Conservation (phyloP, 2,329 filamentous ascomycete species). For the Pseudogymnoascus sp. region DNA sequence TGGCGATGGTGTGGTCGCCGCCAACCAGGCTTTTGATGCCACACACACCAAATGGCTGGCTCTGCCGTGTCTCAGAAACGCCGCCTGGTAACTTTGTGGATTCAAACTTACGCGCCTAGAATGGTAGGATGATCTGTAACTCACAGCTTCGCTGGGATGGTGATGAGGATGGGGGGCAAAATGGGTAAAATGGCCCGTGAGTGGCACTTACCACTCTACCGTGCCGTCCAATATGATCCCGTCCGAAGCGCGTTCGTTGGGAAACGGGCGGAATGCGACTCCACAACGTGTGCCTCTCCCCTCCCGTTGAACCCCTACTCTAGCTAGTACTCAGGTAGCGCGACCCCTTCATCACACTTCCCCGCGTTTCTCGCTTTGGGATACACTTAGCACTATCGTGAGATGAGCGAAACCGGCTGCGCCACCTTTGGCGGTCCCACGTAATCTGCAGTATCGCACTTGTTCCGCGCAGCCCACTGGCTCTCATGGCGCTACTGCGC, state of each 20-base stretch:
- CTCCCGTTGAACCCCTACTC: neutral
- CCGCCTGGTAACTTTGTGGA: slow-evolving; percentile 1
- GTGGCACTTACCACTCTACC: neutral
- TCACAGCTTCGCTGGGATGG: neutral
- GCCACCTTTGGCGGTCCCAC: slow-evolving; percentile 3
- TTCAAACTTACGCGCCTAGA: neutral
- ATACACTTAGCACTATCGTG: neutral
- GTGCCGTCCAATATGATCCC: neutral
- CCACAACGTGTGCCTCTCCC: neutral
- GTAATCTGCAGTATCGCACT: slow-evolving; percentile 4
- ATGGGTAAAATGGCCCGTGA: neutral
- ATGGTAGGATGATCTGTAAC: neutral
- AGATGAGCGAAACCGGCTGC: slow-evolving; percentile 7
- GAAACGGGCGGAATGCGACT: neutral
- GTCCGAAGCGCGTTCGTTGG: neutral
- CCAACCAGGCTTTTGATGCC: neutral
- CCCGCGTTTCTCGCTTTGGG: neutral
- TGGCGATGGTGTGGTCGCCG: neutral
- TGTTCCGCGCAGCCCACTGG: neutral
- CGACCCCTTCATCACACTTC: slow-evolving; percentile 5
- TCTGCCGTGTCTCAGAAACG: slow-evolving; percentile 6
- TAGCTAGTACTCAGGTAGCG: neutral
- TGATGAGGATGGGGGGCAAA: neutral
- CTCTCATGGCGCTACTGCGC: neutral
- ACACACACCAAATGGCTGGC: neutral